Evolutionary conservation across 306 rosid species (phyloP).

Genomic region (Prunus fruticosa): DNA sequence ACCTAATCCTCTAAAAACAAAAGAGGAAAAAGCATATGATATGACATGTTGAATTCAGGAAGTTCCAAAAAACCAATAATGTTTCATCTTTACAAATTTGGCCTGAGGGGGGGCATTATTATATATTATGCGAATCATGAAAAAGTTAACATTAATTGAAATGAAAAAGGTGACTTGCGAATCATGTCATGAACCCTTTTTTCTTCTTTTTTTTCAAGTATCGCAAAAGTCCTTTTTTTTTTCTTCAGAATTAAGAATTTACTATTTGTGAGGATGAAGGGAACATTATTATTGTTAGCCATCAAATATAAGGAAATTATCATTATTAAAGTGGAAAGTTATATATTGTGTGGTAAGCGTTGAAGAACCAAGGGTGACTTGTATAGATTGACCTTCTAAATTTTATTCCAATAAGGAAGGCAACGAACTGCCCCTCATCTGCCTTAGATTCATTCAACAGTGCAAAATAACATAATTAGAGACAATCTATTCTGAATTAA

Average conservation of each 20-base stretch:
- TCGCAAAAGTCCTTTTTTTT: background rate
- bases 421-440: constrained; percentile 26
- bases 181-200: constrained; percentile 1
- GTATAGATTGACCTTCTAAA: background rate
- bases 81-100: background rate
- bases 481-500: no score
- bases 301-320: no score
- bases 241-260: no score
- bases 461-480: no score
- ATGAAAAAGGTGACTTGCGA: background rate
- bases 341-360: constrained; percentile 4
- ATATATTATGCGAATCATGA: background rate
- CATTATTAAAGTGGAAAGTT: background rate
- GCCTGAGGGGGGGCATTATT: background rate
- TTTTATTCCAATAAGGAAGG: constrained; percentile 18
- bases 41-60: background rate
- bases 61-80: background rate
- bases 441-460: constrained; percentile 32
- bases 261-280: no score
- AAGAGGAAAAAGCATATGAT: no score
- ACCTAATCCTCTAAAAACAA: no score
- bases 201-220: no score
- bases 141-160: background rate
- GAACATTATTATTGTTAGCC: no score
- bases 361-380: constrained; percentile 17